These are phyloP conservation scores for Allantophomopsis cytisporea DNA, from an alignment of 2,329 filamentous ascomycete species.

Conservation along the genomic window DNA sequence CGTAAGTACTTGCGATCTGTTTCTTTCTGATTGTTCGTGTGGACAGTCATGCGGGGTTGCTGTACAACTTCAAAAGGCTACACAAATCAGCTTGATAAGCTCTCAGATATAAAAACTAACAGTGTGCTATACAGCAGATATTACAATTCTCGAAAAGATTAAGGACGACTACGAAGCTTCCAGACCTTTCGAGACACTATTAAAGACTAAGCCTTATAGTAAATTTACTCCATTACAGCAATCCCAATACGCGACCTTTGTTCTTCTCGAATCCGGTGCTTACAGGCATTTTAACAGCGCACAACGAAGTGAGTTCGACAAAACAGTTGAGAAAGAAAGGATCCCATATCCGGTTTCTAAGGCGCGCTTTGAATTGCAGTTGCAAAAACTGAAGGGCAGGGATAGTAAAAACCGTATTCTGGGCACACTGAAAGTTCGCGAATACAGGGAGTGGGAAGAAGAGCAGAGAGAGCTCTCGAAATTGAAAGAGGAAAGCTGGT, in stretches of 20 bases:
- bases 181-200: conserved; percentile 10
- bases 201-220: conserved; percentile 8
- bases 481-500: conserved; percentile 4
- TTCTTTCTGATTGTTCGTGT: neutral
- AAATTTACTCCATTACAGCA: conserved; percentile 11
- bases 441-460: conserved; percentile 9
- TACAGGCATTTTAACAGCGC: conserved; percentile 10
- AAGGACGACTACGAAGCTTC: conserved; percentile 12
- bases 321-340: conserved; percentile 9
- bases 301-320: conserved; percentile 15
- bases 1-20: conserved; percentile 6
- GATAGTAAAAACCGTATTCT: conserved; percentile 1
- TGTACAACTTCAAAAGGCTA: neutral
- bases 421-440: conserved; percentile 4
- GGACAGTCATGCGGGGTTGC: neutral
- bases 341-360: conserved; percentile 10
- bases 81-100: neutral
- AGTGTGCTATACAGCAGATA: neutral
- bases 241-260: conserved; percentile 8
- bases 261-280: conserved; percentile 10
- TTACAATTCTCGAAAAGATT: conserved; percentile 12
- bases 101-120: neutral
- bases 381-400: conserved; percentile 1
- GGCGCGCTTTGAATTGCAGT: no score
- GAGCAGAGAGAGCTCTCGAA: conserved; percentile 8